Evolutionary conservation across 192 early-diverging fungal species (phyloP).

Genomic region (Coemansia sp.): DNA sequence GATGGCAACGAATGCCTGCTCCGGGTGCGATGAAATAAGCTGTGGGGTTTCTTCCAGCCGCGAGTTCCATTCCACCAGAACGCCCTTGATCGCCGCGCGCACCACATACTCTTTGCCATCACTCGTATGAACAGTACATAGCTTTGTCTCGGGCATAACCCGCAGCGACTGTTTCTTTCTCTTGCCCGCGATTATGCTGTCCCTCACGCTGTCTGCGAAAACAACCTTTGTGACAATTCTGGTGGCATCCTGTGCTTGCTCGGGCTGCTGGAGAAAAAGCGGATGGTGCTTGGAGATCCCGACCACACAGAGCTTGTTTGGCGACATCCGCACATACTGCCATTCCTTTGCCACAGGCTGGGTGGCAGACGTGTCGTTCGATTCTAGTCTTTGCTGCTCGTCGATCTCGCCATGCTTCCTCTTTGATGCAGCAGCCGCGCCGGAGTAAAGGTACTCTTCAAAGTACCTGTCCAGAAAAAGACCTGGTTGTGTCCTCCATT

Average conservation of each 20-base stretch:
- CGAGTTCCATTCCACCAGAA: constrained; percentile 48
- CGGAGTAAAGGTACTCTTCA: constrained; percentile 23
- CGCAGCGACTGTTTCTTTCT: constrained; percentile 44
- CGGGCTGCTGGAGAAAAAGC: constrained; percentile 11
- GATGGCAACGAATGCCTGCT: constrained; percentile 34
- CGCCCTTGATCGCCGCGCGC: constrained; percentile 41
- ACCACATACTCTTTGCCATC: constrained; percentile 20
- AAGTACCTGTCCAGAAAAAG: constrained; percentile 39
- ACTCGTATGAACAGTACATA: constrained; percentile 32
- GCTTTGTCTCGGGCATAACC: constrained; percentile 35
- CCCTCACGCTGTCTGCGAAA: constrained; percentile 25
- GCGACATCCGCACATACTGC: constrained; percentile 43
- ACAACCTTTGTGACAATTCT: constrained; percentile 16
- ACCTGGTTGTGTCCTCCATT: constrained; percentile 14
- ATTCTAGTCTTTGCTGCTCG: neutral
- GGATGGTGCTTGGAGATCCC: constrained; percentile 41
- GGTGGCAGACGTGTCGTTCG: neutral
- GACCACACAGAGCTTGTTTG: constrained; percentile 44
- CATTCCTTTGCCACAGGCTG: constrained; percentile 21
- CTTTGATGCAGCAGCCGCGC: constrained; percentile 22
- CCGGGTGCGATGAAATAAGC: constrained; percentile 11
- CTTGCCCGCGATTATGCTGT: constrained; percentile 46
- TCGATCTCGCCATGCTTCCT: constrained; percentile 30
- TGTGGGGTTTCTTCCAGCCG: constrained; percentile 23
- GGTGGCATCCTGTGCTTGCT: constrained; percentile 7